These are phyloP conservation scores for Collybia mongolica DNA, from an alignment of 768 basidiomycete genomes.

Conservation along the genomic window DNA sequence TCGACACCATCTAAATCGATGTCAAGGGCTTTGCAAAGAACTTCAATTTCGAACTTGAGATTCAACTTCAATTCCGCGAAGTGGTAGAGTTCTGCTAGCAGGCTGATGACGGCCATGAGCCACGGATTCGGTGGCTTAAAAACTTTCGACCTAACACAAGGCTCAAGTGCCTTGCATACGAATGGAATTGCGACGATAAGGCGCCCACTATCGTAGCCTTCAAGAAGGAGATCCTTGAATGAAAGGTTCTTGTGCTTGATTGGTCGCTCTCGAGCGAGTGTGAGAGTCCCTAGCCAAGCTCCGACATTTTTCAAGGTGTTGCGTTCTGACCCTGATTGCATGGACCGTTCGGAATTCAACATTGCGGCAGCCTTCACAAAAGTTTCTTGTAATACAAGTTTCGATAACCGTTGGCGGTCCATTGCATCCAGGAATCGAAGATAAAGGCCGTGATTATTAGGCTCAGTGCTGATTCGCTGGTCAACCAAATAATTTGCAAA, in stretches of 20 bases:
- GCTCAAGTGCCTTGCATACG: constrained; percentile 95
- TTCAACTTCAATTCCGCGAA: constrained; percentile 95
- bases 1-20: constrained; percentile 85
- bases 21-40: constrained; percentile 88
- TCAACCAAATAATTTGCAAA: constrained; percentile 98
- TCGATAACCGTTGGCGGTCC: constrained; percentile 61
- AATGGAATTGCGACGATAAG: constrained; percentile 95
- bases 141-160: constrained; percentile 84
- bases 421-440: constrained; percentile 90
- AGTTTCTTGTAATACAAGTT: constrained; percentile 91
- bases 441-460: constrained; percentile 95
- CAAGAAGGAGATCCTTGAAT: constrained; percentile 95
- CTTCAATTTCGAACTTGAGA: constrained; percentile 98
- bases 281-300: constrained; percentile 92
- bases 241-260: constrained; percentile 92
- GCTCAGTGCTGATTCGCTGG: constrained; percentile 92
- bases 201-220: constrained; percentile 91
- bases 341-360: constrained; percentile 89
- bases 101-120: constrained; percentile 92
- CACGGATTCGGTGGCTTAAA: constrained; percentile 98
- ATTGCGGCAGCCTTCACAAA: constrained; percentile 81
- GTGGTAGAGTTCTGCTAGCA: constrained; percentile 95
- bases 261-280: constrained; percentile 88
- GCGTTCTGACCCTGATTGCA: constrained; percentile 84
- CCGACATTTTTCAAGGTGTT: constrained; percentile 90